Percentiles rank a stretch among this genome's conserved stretches.
Conservation (phyloP, 1,284 basidiomycete species). For the Lignosus rhinocerotis region DNA sequence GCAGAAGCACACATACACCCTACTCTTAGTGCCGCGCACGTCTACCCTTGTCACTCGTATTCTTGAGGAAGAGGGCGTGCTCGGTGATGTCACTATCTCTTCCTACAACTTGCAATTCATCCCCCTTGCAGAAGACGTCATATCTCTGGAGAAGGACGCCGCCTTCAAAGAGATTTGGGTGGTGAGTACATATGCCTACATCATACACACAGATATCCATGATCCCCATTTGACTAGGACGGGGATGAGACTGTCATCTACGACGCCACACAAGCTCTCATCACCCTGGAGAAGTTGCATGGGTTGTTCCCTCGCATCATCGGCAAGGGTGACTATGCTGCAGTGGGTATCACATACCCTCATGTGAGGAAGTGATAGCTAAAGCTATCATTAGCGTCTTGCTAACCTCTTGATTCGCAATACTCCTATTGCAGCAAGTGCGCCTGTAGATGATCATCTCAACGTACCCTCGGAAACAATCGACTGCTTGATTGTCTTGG, state of each 20-base stretch:
- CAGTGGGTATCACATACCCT: conserved; percentile 49
- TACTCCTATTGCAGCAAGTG: conserved; percentile 38
- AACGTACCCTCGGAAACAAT: conserved; percentile 57
- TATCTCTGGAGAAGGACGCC: conserved; percentile 84
- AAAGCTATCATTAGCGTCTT: conserved; percentile 58
- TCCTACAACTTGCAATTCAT: conserved; percentile 94
- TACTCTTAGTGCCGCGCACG: conserved; percentile 85
- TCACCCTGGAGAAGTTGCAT: conserved; percentile 84
- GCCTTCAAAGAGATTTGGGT: conserved; percentile 87
- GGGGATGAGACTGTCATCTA: conserved; percentile 93
- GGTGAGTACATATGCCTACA: conserved; percentile 45
- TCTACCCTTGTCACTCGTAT: conserved; percentile 85
- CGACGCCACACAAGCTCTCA: conserved; percentile 85
- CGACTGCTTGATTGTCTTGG: conserved; percentile 88
- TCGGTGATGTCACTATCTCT: conserved; percentile 84
- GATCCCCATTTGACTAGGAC: conserved; percentile 52
- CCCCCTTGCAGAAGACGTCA: conserved; percentile 86
- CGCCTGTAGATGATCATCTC: conserved; percentile 41
- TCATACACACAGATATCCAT: not conserved
- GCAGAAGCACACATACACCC: conserved; percentile 82
- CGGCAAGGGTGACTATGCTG: conserved; percentile 91
- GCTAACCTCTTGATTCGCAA: conserved; percentile 72
- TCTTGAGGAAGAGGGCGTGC: conserved; percentile 89
- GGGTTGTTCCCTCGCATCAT: conserved; percentile 91
- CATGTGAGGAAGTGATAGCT: not conserved